Evolutionary conservation across 83 land plant genomes (phyloP).

Genomic region (Diphasiastrum complanatum): DNA sequence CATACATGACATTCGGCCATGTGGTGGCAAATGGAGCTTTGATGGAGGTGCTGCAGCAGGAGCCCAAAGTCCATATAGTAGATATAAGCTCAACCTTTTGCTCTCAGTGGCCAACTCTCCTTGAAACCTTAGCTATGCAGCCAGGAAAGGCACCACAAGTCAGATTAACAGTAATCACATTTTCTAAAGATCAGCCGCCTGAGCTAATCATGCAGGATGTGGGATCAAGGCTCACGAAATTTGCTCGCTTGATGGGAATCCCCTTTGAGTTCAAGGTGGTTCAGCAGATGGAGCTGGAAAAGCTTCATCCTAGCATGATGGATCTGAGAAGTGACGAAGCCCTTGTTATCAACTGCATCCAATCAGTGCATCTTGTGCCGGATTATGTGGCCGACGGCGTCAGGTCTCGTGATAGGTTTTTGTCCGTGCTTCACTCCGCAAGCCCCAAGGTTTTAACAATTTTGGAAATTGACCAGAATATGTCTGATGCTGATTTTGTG

Average conservation of each 20-base stretch:
- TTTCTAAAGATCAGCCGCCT: neutral
- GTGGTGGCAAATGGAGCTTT: conserved; percentile 14
- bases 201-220: conserved; percentile 1
- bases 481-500: neutral
- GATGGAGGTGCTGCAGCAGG: conserved; percentile 6
- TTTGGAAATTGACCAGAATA: neutral
- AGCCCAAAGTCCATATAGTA: neutral
- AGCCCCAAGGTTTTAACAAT: conserved; percentile 3
- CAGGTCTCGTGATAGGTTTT: neutral
- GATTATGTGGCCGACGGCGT: neutral
- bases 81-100: conserved; percentile 8
- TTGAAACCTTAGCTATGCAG: conserved; percentile 12
- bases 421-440: no score
- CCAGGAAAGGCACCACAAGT: conserved; percentile 2
- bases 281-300: neutral
- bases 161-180: neutral
- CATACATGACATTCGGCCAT: conserved; percentile 11
- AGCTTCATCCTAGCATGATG: neutral
- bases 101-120: conserved; percentile 14
- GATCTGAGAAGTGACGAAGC: neutral
- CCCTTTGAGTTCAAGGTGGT: conserved; percentile 9
- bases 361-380: neutral
- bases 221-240: conserved; percentile 1
- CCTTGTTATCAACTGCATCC: neutral
- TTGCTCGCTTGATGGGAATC: conserved; percentile 9